Base-by-base conservation (phyloP, 805 yeast genomes). In the Brettanomyces naardenensis region DNA sequence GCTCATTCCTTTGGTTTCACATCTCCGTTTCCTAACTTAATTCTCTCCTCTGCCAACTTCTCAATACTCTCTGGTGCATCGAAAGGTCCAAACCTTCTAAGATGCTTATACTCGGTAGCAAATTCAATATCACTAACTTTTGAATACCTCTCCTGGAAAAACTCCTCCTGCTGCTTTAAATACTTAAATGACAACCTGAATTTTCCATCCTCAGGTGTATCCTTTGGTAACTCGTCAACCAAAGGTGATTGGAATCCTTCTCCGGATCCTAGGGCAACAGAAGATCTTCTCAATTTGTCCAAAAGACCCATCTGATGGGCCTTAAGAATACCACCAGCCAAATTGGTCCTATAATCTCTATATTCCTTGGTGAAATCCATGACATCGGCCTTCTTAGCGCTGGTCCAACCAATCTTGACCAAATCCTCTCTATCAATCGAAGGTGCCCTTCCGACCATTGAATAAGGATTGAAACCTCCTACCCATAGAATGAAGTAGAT, bases 331-430 rank as follows among this genome's bases (percentile, higher is more conserved):
- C 87, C 85, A 41, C 95, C 96, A 47, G 67, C 73, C 50, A 73
- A 68, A 47, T 77, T 71, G 54, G 83, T 74, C 51, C 71, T 70
- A 48, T 61, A 63, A 36, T 78, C 75, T 51, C 90, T 76, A 68
- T 76, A 81, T 51, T 63, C 68, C 44, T 78, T 81, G 51, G 73
- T 74, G 69, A 80, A 90, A 45, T 77, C 87, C 28, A 75, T 81
- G 20, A 75, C 63, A 17, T 80, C 70, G 11, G 81, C 81, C 48
- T 79, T 78, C 59, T 79, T 81, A 19, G 92, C 72, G 38, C 96
- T 95, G n/a, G 96, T 87, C 97, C 97, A 92, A 35, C 97, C 97
- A 47, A 89, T 64, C 4, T 61, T 59, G 25, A 77, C 47, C 49
- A 89, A 69, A 41, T 72, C 66, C 14, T 80, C 86, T 43, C 66